phyloP scores from a whole-genome alignment of 768 basidiomycete species.

The Pleurotus citrinopileatus region DNA sequence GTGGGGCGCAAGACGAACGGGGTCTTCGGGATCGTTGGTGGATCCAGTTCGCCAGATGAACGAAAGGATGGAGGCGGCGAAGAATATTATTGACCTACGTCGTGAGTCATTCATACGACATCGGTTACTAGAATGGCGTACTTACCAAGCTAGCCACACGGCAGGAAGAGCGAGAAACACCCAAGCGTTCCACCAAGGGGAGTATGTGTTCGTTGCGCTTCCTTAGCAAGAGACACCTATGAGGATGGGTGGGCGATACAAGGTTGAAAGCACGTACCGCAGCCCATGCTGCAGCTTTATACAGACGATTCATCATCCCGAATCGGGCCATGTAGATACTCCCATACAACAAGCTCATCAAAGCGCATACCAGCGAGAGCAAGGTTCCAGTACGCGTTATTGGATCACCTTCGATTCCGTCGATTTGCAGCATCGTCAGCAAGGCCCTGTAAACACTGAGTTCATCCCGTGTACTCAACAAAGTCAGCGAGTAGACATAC shows the following conservation, averaged over 20 bases:
- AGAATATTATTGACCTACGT: conserved; percentile 55
- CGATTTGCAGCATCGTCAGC: conserved; percentile 32
- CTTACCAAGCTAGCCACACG: conserved; percentile 60
- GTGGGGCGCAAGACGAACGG: conserved; percentile 22
- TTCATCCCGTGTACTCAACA: no score
- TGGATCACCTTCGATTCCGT: conserved; percentile 44
- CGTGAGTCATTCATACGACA: background rate
- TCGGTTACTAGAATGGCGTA: background rate
- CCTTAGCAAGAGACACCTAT: conserved; percentile 29
- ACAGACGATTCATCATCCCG: conserved; percentile 60
- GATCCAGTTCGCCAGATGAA: conserved; percentile 59
- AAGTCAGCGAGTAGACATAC: no score
- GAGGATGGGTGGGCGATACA: background rate
- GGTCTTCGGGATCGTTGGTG: conserved; percentile 21
- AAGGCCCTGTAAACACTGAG: conserved; percentile 24
- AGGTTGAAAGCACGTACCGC: conserved; percentile 35
- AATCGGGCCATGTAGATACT: conserved; percentile 67
- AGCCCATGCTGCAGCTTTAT: conserved; percentile 64
- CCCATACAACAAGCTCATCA: conserved; percentile 63
- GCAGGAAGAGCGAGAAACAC: conserved; percentile 65
- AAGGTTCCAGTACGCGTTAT: conserved; percentile 55
- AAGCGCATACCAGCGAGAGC: conserved; percentile 52
- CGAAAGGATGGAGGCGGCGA: conserved; percentile 52
- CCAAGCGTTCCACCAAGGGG: conserved; percentile 62
- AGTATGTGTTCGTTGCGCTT: conserved; percentile 38